Base-by-base conservation (phyloP, 306 rosid species). In the Begonia fuchsioides region DNA sequence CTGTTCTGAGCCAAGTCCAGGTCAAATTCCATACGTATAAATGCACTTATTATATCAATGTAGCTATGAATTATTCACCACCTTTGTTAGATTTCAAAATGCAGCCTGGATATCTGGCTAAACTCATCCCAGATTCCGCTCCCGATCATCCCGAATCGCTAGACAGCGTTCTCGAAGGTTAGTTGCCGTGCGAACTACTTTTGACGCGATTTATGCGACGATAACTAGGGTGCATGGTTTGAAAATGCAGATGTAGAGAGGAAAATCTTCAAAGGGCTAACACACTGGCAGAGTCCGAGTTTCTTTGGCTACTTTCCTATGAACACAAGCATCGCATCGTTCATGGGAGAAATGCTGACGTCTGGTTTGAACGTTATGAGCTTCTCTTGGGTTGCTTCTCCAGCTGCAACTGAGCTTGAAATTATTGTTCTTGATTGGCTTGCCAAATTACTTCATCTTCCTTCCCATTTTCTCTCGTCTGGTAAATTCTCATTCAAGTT, bases 201-300 rank as follows among this genome's bases (percentile, higher is more conserved):
- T n/a, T n/a, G n/a, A n/a, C 32, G 32, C 32, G 32, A 20, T 20
- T 20, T 20, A 20, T 6, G 32, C n/a, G n/a, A n/a, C n/a, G n/a
- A 20, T 20, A 20, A 20, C 5, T 20, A 2, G 3, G 32, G 3
- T 20, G 0, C 10, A n/a, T 41, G 40, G 53, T 39, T 10, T 46
- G 54, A 47, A 51, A 48, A 63, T 69, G 68, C 70, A 90, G 97
- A 90, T 57, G 74, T 90, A 56, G 78, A 73, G 72, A 70, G 68
- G 49, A 84, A 84, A 74, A 90, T 90, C 60, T 58, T 90, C n/a
- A 95, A 95, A 2, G 97, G 97, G 60, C 90, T 90, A 41, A 84
- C 97, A 11, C 97, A 90, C 62, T 90, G 97, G 97, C 97, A 90
- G 68, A 90, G 97, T 71, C 97, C 97, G 7, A 90, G 75, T 61